Evolutionary conservation across 2,329 filamentous ascomycete species (phyloP), one percentile per base, ranked within the genome.

Genomic region (Periconia macrospinosa): DNA sequence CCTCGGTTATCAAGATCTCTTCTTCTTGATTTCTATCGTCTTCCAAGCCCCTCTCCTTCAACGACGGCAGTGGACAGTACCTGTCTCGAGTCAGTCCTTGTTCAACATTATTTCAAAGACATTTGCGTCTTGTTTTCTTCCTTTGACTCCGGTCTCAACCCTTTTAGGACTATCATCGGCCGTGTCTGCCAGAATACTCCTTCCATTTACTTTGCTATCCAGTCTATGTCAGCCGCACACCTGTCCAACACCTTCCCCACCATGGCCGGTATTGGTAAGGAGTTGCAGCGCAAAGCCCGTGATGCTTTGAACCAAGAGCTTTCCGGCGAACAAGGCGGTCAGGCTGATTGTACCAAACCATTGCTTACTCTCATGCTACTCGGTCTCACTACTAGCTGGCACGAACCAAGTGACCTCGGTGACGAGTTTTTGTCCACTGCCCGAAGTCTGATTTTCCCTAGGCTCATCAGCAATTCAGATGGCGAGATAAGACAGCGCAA

Each of bases 51-150:
- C 49, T 61, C 74, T 53, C 62, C 73, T 41, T 53, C 69, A 54
- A 35, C 62, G 52, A 63, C 67, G 30, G 59, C 80, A 23, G 55
- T 62, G n/a, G 66, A 70, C 52, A 80, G 83, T 45, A 73, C 23
- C 8, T 27, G 23, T 27, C 23, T 79, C 17, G 79, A 81, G 3
- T 84, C 81, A 45, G 78, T 82, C 44, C 72, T 87, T 15, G 80
- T 86, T 10, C 83, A 86, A 45, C 84, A 86, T 59, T 87, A 86
- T 60, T 87, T 87, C 71, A 82, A 82, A 60, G 82, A 86, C 54
- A 83, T 86, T 2, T 85, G 83, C 46, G 79, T 78, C 3, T 70
- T 86, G 10, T 86, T 85, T 66, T 87, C 84, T n/a, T 85, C 81
- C 54, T 87, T 85, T 60, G 85, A 87, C 66, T 85, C 83, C 18